phyloP scores from a whole-genome alignment of 257 asterid genomes.

The Fraxinus excelsior region DNA sequence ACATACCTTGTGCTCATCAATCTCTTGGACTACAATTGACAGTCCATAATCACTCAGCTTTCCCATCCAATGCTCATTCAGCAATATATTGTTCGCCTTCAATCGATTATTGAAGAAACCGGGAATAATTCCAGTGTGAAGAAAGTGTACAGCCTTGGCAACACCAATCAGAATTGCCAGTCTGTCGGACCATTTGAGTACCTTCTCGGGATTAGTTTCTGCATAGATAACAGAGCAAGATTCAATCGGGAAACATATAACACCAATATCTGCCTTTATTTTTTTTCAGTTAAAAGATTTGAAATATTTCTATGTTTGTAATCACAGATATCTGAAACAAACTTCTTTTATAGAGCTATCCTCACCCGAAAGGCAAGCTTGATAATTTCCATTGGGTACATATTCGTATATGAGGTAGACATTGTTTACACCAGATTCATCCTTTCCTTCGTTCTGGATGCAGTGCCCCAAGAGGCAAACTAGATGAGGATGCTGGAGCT shows the following conservation, averaged over 20 bases:
- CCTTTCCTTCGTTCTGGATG: constrained; percentile 45
- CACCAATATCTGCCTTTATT: not conserved
- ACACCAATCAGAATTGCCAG: constrained; percentile 52
- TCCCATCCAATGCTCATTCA: constrained; percentile 57
- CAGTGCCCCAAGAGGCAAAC: constrained; percentile 77
- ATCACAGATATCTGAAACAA: not conserved
- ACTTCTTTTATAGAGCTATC: not conserved
- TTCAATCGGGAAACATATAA: not conserved
- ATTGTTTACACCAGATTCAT: constrained; percentile 39
- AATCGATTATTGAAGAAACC: constrained; percentile 57
- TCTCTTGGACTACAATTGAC: constrained; percentile 56
- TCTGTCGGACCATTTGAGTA: constrained; percentile 69
- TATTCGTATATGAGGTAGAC: constrained; percentile 65
- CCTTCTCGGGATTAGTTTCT: constrained; percentile 54
- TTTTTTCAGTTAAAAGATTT: not conserved
- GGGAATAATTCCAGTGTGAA: constrained; percentile 77
- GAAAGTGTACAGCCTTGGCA: constrained; percentile 80
- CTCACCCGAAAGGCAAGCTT: constrained; percentile 66
- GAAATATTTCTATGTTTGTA: not conserved
- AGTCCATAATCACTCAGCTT: constrained; percentile 75
- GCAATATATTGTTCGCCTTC: constrained; percentile 59
- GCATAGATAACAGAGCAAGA: constrained; percentile 18
- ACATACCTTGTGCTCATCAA: constrained; percentile 43
- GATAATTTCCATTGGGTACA: constrained; percentile 52
- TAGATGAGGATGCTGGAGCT: constrained; percentile 64